These are phyloP conservation scores for Lignosus rhinocerotis DNA, from an alignment of 1,284 basidiomycete species.

Conservation along the genomic window DNA sequence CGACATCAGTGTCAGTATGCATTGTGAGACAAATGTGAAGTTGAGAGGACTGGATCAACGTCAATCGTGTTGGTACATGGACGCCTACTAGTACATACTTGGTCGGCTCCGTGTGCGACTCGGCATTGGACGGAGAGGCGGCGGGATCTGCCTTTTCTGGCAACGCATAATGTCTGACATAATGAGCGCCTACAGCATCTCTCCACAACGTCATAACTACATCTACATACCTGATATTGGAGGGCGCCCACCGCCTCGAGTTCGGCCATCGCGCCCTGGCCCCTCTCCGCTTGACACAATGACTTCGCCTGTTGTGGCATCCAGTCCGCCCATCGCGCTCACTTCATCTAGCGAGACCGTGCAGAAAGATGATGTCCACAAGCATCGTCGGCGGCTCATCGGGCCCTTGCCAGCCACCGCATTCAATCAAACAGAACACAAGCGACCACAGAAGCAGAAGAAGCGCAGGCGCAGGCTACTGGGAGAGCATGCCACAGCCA, in stretches of 20 bases:
- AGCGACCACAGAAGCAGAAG: constrained; percentile 10
- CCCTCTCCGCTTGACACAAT: background rate
- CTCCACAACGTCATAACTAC: constrained; percentile 7
- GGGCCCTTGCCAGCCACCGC: constrained; percentile 29
- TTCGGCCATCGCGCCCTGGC: background rate
- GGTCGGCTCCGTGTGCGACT: no score
- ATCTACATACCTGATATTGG: no score
- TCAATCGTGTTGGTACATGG: background rate
- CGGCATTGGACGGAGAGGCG: background rate
- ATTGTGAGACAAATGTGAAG: background rate
- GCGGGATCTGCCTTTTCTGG: constrained; percentile 7
- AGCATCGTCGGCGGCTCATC: constrained; percentile 30
- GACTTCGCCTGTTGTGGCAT: background rate
- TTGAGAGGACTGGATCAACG: background rate
- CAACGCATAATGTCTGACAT: background rate
- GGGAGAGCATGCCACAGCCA: background rate
- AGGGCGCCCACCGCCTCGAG: background rate
- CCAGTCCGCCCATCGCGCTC: background rate
- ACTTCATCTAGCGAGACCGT: constrained; percentile 4
- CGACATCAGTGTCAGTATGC: constrained; percentile 2
- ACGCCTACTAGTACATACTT: background rate
- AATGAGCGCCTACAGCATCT: background rate
- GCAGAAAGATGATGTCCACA: constrained; percentile 25
- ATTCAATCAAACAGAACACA: constrained; percentile 4
- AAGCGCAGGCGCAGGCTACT: constrained; percentile 5